Conservation (phyloP, 805 yeast genomes). For the Hermanozyma aechmeae region DNA sequence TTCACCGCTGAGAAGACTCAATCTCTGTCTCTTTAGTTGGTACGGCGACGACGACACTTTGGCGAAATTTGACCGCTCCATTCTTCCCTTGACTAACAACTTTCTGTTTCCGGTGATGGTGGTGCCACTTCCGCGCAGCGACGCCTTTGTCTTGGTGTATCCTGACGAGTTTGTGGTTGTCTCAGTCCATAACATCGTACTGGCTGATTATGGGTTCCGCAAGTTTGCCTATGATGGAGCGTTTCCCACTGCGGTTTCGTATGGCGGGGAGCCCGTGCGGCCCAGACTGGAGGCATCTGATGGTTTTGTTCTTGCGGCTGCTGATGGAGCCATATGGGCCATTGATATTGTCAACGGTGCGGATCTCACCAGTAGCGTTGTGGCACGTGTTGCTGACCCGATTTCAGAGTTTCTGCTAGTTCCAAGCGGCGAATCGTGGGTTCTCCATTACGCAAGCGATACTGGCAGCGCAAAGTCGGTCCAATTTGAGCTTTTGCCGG, state of each 20-base stretch:
- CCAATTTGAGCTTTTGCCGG: background rate
- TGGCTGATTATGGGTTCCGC: slow-evolving; percentile 35
- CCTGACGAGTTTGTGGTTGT: slow-evolving; percentile 24
- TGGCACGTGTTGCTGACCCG: slow-evolving; percentile 19
- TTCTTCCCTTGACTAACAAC: slow-evolving; percentile 29
- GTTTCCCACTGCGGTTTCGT: slow-evolving; percentile 30
- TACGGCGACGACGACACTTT: slow-evolving; percentile 23
- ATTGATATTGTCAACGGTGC: background rate
- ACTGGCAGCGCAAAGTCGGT: slow-evolving; percentile 16
- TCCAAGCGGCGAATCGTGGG: too few species aligned
- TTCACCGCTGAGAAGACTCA: slow-evolving; percentile 27
- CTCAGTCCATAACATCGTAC: slow-evolving; percentile 35
- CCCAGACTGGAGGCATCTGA: slow-evolving; percentile 6
- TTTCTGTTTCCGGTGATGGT: slow-evolving; percentile 36
- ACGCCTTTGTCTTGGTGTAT: slow-evolving; percentile 30
- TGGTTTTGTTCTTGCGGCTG: slow-evolving; percentile 24
- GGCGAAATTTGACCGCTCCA: slow-evolving; percentile 22
- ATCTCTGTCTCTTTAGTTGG: slow-evolving; percentile 33
- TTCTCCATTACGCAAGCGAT: slow-evolving; percentile 31
- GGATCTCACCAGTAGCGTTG: background rate
- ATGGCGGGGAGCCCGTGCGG: slow-evolving; percentile 1
- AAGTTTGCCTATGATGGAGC: slow-evolving; percentile 11
- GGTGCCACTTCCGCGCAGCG: slow-evolving; percentile 26
- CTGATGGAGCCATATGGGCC: slow-evolving; percentile 19
- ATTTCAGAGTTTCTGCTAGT: slow-evolving; percentile 28